These are phyloP conservation scores for Fusarium sp. DNA, from an alignment of 2,329 filamentous ascomycete genomes.

Conservation along the genomic window DNA sequence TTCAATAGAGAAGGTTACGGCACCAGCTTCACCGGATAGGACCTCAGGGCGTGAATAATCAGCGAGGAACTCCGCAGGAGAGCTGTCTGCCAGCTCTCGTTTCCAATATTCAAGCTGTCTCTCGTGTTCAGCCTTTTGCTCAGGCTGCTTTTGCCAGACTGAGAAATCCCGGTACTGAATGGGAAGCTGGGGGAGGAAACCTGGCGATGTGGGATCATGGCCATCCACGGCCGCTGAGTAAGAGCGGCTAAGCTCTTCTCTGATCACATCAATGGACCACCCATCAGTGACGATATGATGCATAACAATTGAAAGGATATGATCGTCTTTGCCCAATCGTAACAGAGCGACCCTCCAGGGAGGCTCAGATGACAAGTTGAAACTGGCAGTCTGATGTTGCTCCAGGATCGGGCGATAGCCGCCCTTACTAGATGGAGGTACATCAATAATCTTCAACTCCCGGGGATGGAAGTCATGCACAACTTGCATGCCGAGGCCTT, in stretches of 20 bases:
- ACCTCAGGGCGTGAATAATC: conserved; percentile 17
- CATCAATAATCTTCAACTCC: too few relatives aligned
- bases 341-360: background rate
- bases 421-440: too few relatives aligned
- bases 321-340: background rate
- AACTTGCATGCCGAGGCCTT: too few relatives aligned
- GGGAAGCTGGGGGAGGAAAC: background rate
- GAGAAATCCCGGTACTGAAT: conserved; percentile 33
- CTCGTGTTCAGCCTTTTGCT: background rate
- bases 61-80: conserved; percentile 22
- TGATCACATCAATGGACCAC: conserved; percentile 34
- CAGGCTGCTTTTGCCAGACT: conserved; percentile 2
- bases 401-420: too few relatives aligned
- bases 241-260: too few relatives aligned
- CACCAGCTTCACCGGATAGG: conserved; percentile 30
- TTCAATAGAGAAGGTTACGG: conserved; percentile 16
- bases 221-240: too few relatives aligned
- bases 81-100: conserved; percentile 5
- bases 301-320: conserved; percentile 38
- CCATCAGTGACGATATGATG: conserved; percentile 46
- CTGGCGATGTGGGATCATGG: too few relatives aligned
- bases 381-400: background rate
- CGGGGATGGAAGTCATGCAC: too few relatives aligned
- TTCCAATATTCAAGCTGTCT: conserved; percentile 21
- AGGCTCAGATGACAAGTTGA: background rate